phyloP scores from a whole-genome alignment of 768 basidiomycete genomes.

The Boletus eberwhitei region DNA sequence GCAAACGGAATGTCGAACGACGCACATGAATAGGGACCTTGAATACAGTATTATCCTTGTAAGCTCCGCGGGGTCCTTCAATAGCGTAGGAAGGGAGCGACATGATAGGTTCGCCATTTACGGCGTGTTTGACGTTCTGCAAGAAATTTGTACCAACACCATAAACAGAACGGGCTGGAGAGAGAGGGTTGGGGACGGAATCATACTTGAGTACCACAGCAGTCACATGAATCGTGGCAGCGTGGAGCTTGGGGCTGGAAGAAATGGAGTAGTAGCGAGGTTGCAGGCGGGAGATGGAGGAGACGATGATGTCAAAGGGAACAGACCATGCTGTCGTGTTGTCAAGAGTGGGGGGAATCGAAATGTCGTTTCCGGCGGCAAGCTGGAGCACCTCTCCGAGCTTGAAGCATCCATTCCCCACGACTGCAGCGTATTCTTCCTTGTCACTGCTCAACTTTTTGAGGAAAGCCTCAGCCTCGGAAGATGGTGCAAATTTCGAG shows the following conservation, averaged over 20 bases:
- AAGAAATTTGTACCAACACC: conserved; percentile 96
- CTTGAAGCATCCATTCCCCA: conserved; percentile 82
- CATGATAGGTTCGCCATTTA: conserved; percentile 54
- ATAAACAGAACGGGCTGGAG: conserved; percentile 66
- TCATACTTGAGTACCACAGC: conserved; percentile 94
- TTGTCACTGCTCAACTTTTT: conserved; percentile 81
- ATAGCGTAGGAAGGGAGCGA: conserved; percentile 74
- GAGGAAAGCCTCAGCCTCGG: conserved; percentile 70
- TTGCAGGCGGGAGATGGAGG: conserved; percentile 89
- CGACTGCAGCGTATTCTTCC: conserved; percentile 76
- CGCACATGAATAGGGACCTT: conserved; percentile 93
- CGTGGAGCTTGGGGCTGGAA: conserved; percentile 88
- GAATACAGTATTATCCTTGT: conserved; percentile 66
- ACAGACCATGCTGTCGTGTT: conserved; percentile 87
- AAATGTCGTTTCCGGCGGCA: conserved; percentile 77
- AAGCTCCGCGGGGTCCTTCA: conserved; percentile 85
- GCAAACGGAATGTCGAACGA: conserved; percentile 93
- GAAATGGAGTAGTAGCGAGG: conserved; percentile 99
- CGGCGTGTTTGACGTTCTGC: conserved; percentile 82
- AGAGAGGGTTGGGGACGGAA: conserved; percentile 51
- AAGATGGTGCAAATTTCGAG: conserved; percentile 83
- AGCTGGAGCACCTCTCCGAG: conserved; percentile 91
- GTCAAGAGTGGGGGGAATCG: conserved; percentile 51
- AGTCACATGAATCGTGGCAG: conserved; percentile 91
- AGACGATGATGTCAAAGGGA: conserved; percentile 96